Evolutionary conservation across 2,329 filamentous ascomycete genomes (phyloP), one percentile per base, ranked within the genome.

Genomic region (Huntiella savannae): DNA sequence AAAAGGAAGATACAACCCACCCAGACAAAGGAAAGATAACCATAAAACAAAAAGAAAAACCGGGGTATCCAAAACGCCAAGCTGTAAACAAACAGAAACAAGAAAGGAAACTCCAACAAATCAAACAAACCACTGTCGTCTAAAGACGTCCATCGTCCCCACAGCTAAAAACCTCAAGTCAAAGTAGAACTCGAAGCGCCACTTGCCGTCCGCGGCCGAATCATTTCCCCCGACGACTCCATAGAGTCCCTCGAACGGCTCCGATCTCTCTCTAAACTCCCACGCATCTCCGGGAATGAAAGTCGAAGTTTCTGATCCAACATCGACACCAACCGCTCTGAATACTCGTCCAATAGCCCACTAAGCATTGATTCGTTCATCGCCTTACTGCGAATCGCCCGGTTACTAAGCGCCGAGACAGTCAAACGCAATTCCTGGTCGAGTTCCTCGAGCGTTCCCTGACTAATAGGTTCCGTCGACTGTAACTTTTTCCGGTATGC

Each of bases 271-370:
- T 41, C 39, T 10, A 41, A 51, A 45, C 52, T 58, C 4, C 58
- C 57, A 12, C 53, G 53, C 32, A 19, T 15, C 33, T 57, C 54
- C 33, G 61, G 57, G 54, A 58, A 62, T 7, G 57, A 66, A 33
- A 76, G 59, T 40, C 69, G 63, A 43, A 85, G 67, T 58, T 80
- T 82, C 58, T 84, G 77, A 52, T 86, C 80, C 39, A 87, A 66
- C 59, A 85, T 68, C 40, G 68, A 73, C 4, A 84, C 74, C 41
- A 87, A 63, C 50, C 76, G 69, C 55, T 84, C 79, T 2, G 79
- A 82, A 55, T 85, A 85, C 60, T 83, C 75, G 53, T 85, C 82
- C 5, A 87, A 63, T 39, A 86, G 61, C 43, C 76, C 77, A 36
- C 68, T 72, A 33, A 81, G 61, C 42, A 73, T 64, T 13, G 67